These are phyloP conservation scores for Ceratocystis destructans DNA, from an alignment of 2,329 filamentous ascomycete genomes.

Conservation along the genomic window DNA sequence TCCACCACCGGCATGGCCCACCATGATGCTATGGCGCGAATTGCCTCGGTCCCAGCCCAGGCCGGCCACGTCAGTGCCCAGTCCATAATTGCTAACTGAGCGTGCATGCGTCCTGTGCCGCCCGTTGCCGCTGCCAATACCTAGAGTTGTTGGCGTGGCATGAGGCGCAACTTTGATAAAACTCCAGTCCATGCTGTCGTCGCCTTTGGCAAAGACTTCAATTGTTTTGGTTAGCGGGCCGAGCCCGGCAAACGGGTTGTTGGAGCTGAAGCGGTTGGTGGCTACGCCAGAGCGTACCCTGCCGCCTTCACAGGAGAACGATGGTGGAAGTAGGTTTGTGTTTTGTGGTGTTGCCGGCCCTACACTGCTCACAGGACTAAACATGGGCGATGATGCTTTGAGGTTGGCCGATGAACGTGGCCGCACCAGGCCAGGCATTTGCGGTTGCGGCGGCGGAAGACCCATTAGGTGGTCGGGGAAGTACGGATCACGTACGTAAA, in stretches of 20 bases:
- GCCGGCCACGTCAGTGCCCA: conserved; percentile 38
- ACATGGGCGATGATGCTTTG: conserved; percentile 18
- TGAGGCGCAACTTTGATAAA: conserved; percentile 36
- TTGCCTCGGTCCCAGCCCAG: conserved; percentile 39
- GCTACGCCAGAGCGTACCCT: conserved; percentile 18
- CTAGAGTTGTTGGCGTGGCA: conserved; percentile 21
- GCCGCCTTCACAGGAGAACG: conserved; percentile 20
- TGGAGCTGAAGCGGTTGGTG: conserved; percentile 40
- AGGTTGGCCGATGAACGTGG: conserved; percentile 26
- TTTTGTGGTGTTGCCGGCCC: conserved; percentile 23
- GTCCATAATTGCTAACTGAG: conserved; percentile 43
- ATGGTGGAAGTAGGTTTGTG: conserved; percentile 15
- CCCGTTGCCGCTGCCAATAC: neutral
- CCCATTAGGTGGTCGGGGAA: conserved; percentile 68
- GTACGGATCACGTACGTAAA: conserved; percentile 74
- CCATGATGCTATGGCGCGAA: conserved; percentile 40
- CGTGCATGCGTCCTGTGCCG: conserved; percentile 24
- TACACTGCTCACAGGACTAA: conserved; percentile 12
- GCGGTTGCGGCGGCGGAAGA: conserved; percentile 55
- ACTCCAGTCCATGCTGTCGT: conserved; percentile 46
- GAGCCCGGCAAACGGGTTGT: conserved; percentile 41
- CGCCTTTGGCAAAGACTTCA: conserved; percentile 46
- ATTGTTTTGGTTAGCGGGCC: conserved; percentile 38
- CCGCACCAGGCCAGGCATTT: conserved; percentile 31
- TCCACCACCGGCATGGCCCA: conserved; percentile 35